Evolutionary conservation across 176 grass and related monocot genomes (phyloP), one percentile per base, ranked within the genome.

Genomic region (Bothriochloa decipiens): DNA sequence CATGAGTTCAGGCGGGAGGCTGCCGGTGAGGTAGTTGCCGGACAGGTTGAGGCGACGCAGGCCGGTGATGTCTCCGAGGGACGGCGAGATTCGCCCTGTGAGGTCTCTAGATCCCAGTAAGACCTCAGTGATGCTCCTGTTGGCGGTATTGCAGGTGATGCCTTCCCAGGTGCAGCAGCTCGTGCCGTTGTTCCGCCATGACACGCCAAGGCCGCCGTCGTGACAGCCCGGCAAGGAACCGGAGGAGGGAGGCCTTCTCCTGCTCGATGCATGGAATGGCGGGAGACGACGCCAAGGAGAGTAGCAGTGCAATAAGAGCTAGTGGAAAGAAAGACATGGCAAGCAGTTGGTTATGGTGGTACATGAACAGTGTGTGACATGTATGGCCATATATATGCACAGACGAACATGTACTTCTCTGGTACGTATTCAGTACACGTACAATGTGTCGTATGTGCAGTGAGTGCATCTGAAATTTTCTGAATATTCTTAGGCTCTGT

Each of bases 221-320:
- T 0, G 81, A 62, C 0, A 91, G 75, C 16, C 42, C 60, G 3
- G 36, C 32, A 0, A 80, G 46, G 75, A 91, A 64, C 57, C 26
- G 76, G 67, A 91, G 80, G 39, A 84, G 75, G 18, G 66, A 81
- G 10, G 16, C 42, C 65, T 27, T 84, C 35, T 91, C 85, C 42
- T 65, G 49, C 23, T 49, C 57, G 0, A 4, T 49, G 68, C 89
- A 84, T 0, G 79, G 43, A 18, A 0, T 68, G 49, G 12, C 33
- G 4, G 40, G 35, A 37, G 45, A 62, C 11, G 35, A 3, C 7
- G 76, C 18, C 7, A 10, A 13, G 2, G 0, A 88, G 80, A 84
- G 11, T 22, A 22, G 65, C 65, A 68, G 15, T 17, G 32, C 33
- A 15, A 46, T 3, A 46, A 20, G 32, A 37, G 29, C 32, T 8